A percentile compares a stretch with the other conserved stretches of the same genome.
Conservation (phyloP, 1,284 basidiomycete species). For the Wolfiporia cocos region DNA sequence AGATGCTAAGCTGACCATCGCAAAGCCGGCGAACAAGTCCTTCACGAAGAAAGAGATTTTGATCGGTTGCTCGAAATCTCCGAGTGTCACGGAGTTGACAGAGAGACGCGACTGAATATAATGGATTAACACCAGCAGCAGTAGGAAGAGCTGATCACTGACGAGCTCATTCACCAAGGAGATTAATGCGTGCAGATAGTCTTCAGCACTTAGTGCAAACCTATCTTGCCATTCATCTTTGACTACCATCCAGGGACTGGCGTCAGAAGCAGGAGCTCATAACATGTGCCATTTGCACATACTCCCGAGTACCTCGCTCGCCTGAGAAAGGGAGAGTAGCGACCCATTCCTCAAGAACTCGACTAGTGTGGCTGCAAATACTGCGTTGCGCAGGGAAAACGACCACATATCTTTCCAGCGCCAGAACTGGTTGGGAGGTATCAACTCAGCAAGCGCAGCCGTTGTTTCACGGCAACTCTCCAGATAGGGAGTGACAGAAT, state of each 20-base stretch:
- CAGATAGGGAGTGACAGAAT: conserved; percentile 48
- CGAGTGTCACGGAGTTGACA: conserved; percentile 78
- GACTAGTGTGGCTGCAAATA: conserved; percentile 61
- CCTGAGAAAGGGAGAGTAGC: conserved; percentile 52
- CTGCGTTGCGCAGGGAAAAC: conserved; percentile 53
- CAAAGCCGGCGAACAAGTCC: conserved; percentile 76
- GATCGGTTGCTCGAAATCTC: conserved; percentile 76
- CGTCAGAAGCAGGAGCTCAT: background rate
- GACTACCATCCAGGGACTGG: conserved; percentile 42
- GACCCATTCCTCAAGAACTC: conserved; percentile 58
- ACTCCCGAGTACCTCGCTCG: conserved; percentile 61
- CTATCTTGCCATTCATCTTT: conserved; percentile 65
- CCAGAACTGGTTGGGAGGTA: conserved; percentile 75
- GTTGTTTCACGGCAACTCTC: conserved; percentile 46
- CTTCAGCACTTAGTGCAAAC: conserved; percentile 65
- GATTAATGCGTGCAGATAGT: conserved; percentile 83
- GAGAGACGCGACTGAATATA: conserved; percentile 65
- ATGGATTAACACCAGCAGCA: background rate
- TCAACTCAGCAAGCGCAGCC: conserved; percentile 43
- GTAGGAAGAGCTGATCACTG: background rate
- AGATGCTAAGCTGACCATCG: conserved; percentile 47
- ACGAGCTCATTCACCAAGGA: conserved; percentile 80
- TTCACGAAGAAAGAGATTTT: conserved; percentile 79
- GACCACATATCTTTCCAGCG: conserved; percentile 79
- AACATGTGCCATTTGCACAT: conserved; percentile 1